These are phyloP conservation scores for Pelargonium australe DNA, from an alignment of 441 rosid species.

Conservation along the genomic window DNA sequence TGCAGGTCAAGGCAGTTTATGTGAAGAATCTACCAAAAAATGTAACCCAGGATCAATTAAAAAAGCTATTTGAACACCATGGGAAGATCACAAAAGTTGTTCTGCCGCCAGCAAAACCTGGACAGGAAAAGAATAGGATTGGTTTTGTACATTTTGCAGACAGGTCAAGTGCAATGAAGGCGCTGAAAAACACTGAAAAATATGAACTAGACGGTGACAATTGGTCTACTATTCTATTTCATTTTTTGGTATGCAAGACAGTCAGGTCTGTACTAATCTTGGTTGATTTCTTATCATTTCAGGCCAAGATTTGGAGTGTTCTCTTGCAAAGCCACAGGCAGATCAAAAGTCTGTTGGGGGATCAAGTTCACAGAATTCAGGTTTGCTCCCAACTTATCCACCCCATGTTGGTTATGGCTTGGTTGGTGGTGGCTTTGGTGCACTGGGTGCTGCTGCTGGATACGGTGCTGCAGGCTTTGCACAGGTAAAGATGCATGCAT, in stretches of 20 bases:
- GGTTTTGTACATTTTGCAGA: slow-evolving; percentile 36
- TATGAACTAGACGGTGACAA: slow-evolving; percentile 36
- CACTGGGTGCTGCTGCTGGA: slow-evolving; percentile 22
- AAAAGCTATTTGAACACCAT: slow-evolving; percentile 34
- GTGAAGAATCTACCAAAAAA: slow-evolving; percentile 35
- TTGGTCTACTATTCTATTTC: neutral
- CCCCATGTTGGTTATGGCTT: slow-evolving; percentile 36
- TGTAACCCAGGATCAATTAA: slow-evolving; percentile 32
- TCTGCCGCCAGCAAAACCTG: slow-evolving; percentile 35
- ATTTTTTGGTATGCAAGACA: too few relatives aligned
- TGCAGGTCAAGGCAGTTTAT: slow-evolving; percentile 36
- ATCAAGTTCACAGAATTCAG: slow-evolving; percentile 23
- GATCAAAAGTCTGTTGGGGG: slow-evolving; percentile 33
- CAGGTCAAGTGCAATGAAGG: slow-evolving; percentile 38
- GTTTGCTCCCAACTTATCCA: slow-evolving; percentile 32
- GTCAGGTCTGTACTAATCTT: too few relatives aligned
- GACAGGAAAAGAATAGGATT: slow-evolving; percentile 36
- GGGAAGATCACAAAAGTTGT: slow-evolving; percentile 35
- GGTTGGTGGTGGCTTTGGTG: slow-evolving; percentile 30
- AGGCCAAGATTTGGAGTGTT: slow-evolving; percentile 37
- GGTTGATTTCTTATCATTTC: neutral
- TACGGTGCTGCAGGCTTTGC: slow-evolving; percentile 33
- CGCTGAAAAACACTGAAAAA: slow-evolving; percentile 33
- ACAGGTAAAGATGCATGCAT: slow-evolving; percentile 18
- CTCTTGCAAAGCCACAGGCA: slow-evolving; percentile 38